Conservation (phyloP, 2,329 filamentous ascomycete genomes). For the Aureobasidium namibiae region DNA sequence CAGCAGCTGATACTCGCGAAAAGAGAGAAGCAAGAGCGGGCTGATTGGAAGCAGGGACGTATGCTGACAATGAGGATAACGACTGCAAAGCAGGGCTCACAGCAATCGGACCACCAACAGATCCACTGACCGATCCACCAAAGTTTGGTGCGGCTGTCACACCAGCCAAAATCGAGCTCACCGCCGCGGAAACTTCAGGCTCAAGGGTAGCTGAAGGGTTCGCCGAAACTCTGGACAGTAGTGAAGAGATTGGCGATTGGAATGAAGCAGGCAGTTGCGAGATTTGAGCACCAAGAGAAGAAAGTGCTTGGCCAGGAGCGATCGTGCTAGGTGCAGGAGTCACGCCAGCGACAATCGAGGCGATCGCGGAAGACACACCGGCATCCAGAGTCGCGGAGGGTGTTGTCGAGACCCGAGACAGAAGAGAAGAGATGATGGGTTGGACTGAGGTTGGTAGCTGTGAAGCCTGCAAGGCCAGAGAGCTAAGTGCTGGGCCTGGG, state of each 20-base stretch:
- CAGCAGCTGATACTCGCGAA: not conserved
- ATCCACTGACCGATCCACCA: not conserved
- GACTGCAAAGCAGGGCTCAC: not conserved
- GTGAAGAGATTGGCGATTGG: not conserved
- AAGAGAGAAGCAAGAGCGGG: not conserved
- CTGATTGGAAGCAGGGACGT: not conserved
- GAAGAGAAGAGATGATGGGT: not conserved
- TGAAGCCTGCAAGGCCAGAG: not conserved
- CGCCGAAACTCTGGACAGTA: not conserved
- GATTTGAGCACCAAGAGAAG: not conserved
- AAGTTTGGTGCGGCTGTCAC: not conserved
- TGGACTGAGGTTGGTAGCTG: not conserved
- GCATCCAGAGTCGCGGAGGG: not conserved
- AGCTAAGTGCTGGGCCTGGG: not conserved
- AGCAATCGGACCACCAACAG: not conserved
- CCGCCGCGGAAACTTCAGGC: not conserved
- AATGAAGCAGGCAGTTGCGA: not conserved
- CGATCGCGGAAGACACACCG: not conserved
- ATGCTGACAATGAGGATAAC: not conserved
- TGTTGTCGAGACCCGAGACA: not conserved
- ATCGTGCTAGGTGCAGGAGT: not conserved
- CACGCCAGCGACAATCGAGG: not conserved
- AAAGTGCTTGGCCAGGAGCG: not conserved
- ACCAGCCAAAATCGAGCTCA: not conserved
- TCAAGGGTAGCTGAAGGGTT: not conserved